These are phyloP conservation scores for Austropuccinia psidii DNA, from an alignment of 1,284 basidiomycete genomes.

Conservation along the genomic window DNA sequence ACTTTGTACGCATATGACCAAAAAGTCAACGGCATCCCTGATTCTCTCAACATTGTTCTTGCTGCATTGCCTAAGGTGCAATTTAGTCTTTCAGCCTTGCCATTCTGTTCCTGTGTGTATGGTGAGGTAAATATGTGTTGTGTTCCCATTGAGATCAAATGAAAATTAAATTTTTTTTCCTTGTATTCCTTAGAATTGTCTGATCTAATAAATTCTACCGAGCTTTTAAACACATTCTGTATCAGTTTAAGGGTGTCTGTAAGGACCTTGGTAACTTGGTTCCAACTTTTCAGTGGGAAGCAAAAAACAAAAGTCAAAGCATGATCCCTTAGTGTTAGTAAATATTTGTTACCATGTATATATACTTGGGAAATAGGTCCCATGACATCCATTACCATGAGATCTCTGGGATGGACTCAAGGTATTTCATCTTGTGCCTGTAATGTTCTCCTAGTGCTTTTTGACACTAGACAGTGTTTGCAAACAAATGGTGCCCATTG, in stretches of 20 bases:
- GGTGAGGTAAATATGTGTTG: background rate
- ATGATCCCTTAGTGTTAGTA: background rate
- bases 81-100: background rate
- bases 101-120: constrained; percentile 1
- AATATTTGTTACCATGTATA: background rate
- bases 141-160: background rate
- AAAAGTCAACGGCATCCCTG: background rate
- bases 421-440: too few relatives aligned
- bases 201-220: background rate
- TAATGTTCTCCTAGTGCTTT: too few relatives aligned
- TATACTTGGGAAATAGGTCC: constrained; percentile 23
- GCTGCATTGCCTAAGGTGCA: background rate
- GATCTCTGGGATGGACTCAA: background rate
- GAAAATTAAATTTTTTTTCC: background rate
- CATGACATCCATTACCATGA: background rate
- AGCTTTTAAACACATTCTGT: background rate
- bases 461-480: too few relatives aligned
- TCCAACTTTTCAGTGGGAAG: background rate
- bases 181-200: background rate
- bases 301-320: background rate
- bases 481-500: too few relatives aligned
- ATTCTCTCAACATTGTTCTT: background rate
- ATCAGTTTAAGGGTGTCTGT: background rate
- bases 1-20: background rate
- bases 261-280: background rate